Evolutionary conservation across 352 stramenopile genomes (phyloP), one percentile per base, ranked within the genome.

Genomic region (Phytophthora nicotianae): DNA sequence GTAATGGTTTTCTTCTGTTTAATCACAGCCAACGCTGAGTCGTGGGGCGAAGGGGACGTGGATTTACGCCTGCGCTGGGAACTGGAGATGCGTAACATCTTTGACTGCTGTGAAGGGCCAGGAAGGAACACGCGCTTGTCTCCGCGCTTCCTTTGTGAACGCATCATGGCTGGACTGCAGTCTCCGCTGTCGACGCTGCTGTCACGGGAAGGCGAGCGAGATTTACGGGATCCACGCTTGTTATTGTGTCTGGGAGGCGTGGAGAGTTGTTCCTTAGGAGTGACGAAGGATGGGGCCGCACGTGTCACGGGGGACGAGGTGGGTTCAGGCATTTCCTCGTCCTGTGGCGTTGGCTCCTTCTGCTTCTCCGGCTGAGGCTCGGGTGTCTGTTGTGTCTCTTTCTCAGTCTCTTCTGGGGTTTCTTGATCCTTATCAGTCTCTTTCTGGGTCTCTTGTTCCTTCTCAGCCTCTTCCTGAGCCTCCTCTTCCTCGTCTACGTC

Each of bases 1-100:
- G 73, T 87, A 33, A 94, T 94, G 0, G 79, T 75, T 54, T 91
- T 91, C 62, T 86, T 83, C 60, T 89, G 79, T 55, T 90, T 90
- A 50, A 92, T 86, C 49, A 85, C 72, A 9, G 79, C 57, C 23
- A 82, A 49, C 8, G 82, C 79, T 17, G 81, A 89, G 40, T 85
- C 77, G 21, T 74, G 65, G 3, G 79, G 74, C 46, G 76, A 78
- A 13, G 63, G 59, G 3, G 72, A 77, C 26, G 42, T 59, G 0
- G 71, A 76, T 35, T 74, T 71, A 17, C 71, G 58, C 46, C 67
- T 58, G 6, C 58, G 49, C 42, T 72, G 68, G 5, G 62, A 58
- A 21, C 20, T 51, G 1, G 62, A 68, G 40, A 83, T 86, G 16
- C 64, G 68, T 37, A 86, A 48, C 69, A 67, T 65, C 56, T 83